These are phyloP conservation scores for Catunica adiposa DNA, from an alignment of 2,329 filamentous ascomycete genomes.

Conservation along the genomic window DNA sequence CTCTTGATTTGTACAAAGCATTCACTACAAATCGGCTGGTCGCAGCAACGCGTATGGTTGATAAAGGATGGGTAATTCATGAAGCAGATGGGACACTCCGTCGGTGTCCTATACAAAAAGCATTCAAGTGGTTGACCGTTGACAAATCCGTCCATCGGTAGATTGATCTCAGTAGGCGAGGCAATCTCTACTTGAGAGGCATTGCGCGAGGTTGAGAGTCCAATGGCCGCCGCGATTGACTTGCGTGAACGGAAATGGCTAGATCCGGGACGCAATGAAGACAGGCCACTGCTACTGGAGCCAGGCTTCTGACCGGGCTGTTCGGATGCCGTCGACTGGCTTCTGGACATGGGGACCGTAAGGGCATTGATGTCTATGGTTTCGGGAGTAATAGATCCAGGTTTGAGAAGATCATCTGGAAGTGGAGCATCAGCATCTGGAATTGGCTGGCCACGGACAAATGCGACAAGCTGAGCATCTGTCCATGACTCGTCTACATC, in stretches of 20 bases:
- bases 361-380: conserved; percentile 32
- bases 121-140: conserved; percentile 92
- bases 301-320: conserved; percentile 17
- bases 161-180: conserved; percentile 56
- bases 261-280: conserved; percentile 42
- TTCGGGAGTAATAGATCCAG: conserved; percentile 29
- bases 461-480: conserved; percentile 87
- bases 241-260: conserved; percentile 55
- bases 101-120: conserved; percentile 77
- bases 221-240: conserved; percentile 68
- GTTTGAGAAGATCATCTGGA: conserved; percentile 40
- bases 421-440: conserved; percentile 70
- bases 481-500: conserved; percentile 82
- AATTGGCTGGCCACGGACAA: conserved; percentile 66
- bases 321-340: conserved; percentile 67
- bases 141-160: conserved; percentile 71
- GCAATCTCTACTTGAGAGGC: conserved; percentile 51
- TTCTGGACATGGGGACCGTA: conserved; percentile 60
- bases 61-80: conserved; percentile 88
- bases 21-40: conserved; percentile 92
- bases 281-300: conserved; percentile 18
- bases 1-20: conserved; percentile 98
- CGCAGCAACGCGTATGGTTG: conserved; percentile 87
- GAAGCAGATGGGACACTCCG: conserved; percentile 92
- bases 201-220: conserved; percentile 50